Conservation (phyloP, 2,329 filamentous ascomycete genomes). For the Colletotrichum viniferum region DNA sequence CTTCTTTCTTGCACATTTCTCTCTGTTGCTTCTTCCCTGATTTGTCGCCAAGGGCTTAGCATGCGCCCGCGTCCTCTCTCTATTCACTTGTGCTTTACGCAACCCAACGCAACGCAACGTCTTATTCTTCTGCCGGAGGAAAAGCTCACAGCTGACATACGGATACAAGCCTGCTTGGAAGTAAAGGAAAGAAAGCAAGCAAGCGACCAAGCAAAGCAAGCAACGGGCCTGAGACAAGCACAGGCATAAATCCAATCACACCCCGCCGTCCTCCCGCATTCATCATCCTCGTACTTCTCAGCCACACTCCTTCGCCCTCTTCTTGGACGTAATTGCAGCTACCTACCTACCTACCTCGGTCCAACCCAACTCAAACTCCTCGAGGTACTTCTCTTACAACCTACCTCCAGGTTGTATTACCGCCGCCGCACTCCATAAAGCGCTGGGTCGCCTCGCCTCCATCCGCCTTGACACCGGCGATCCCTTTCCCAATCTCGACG, state of each 20-base stretch:
- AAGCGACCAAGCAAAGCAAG: background rate
- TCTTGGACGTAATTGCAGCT: background rate
- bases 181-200: background rate
- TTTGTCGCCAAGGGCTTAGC: background rate
- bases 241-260: slow-evolving; percentile 5
- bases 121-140: background rate
- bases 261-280: background rate
- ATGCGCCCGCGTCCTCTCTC: background rate
- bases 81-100: background rate
- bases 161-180: background rate
- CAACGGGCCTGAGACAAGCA: slow-evolving; percentile 4
- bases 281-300: background rate
- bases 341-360: background rate
- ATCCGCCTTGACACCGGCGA: background rate
- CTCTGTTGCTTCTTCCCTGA: background rate
- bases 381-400: background rate
- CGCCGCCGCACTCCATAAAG: background rate
- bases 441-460: background rate
- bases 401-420: background rate
- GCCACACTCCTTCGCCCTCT: background rate
- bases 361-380: background rate
- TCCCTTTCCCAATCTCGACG: slow-evolving; percentile 3
- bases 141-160: background rate
- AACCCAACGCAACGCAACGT: background rate
- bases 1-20: background rate